A percentile compares a stretch with the other conserved stretches of the same genome.
Evolutionary conservation across 2,329 filamentous ascomycete species (phyloP).

Genomic region (Paracoccidioides brasiliensis): DNA sequence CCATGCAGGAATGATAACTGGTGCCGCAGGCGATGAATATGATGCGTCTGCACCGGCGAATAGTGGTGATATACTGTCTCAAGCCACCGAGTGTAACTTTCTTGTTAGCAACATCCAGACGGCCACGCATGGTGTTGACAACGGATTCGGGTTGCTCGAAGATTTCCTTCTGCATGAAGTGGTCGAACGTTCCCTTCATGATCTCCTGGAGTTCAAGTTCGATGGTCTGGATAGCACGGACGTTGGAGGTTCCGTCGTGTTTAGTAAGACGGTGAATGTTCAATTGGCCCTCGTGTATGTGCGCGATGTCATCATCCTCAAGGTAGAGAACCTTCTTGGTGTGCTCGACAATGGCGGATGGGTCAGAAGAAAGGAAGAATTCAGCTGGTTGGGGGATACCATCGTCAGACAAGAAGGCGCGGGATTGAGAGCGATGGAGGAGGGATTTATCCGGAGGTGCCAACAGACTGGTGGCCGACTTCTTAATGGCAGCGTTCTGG

Average conservation of each 20-base stretch:
- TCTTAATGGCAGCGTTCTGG: slow-evolving; percentile 94
- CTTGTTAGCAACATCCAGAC: slow-evolving; percentile 86
- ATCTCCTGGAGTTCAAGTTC: slow-evolving; percentile 99
- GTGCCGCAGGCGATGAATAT: slow-evolving; percentile 99
- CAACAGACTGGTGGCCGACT: slow-evolving; percentile 59
- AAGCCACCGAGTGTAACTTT: slow-evolving; percentile 90
- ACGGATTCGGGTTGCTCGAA: slow-evolving; percentile 99
- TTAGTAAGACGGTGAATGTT: slow-evolving; percentile 98
- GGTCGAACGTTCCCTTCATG: slow-evolving; percentile 99
- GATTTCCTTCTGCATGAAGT: slow-evolving; percentile 99
- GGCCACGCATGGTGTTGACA: slow-evolving; percentile 99
- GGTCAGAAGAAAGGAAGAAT: slow-evolving; percentile 98
- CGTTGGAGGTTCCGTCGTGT: slow-evolving; percentile 90
- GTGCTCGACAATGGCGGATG: slow-evolving; percentile 96
- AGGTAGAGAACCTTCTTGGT: slow-evolving; percentile 99
- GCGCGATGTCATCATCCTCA: slow-evolving; percentile 98
- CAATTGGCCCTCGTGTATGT: slow-evolving; percentile 96
- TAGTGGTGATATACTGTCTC: slow-evolving; percentile 90
- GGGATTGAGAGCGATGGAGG: slow-evolving; percentile 94
- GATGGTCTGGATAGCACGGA: slow-evolving; percentile 94
- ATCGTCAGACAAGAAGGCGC: slow-evolving; percentile 97
- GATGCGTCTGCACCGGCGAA: slow-evolving; percentile 88
- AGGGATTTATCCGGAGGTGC: slow-evolving; percentile 94
- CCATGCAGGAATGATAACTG: slow-evolving; percentile 98
- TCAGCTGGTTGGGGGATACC: slow-evolving; percentile 95